phyloP scores from a whole-genome alignment of 768 basidiomycete genomes.

The Boletus rubropictus region DNA sequence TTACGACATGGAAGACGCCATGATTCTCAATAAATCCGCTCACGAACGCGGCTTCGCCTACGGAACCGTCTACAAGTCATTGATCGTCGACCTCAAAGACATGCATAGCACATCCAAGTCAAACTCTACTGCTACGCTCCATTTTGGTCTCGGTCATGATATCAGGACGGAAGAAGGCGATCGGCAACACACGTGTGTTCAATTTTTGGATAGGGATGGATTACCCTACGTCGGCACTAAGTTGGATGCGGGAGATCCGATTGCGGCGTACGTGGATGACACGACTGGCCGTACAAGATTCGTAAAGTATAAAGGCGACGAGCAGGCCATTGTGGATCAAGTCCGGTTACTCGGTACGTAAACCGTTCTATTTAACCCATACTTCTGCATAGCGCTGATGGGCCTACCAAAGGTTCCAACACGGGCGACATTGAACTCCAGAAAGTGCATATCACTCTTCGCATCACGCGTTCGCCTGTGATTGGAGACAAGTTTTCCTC shows the following conservation, averaged over 20 bases:
- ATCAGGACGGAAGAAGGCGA: constrained; percentile 50
- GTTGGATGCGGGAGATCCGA: constrained; percentile 66
- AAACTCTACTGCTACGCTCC: constrained; percentile 57
- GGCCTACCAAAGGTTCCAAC: constrained; percentile 65
- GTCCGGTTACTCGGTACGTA: constrained; percentile 80
- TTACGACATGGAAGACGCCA: constrained; percentile 99
- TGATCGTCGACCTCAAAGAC: constrained; percentile 85
- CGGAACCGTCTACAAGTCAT: constrained; percentile 93
- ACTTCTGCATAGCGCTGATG: background rate
- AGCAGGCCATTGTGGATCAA: constrained; percentile 81
- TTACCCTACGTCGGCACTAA: constrained; percentile 72
- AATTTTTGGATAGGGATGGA: constrained; percentile 76
- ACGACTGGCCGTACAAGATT: constrained; percentile 75
- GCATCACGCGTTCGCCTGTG: constrained; percentile 90
- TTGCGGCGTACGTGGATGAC: constrained; percentile 87
- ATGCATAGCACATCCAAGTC: constrained; percentile 61
- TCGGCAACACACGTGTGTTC: constrained; percentile 37
- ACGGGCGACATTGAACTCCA: constrained; percentile 82
- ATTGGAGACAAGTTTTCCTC: constrained; percentile 99
- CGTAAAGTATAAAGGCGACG: constrained; percentile 96
- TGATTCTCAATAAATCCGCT: constrained; percentile 98
- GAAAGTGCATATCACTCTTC: constrained; percentile 88
- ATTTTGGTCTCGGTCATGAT: constrained; percentile 85
- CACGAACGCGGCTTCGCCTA: constrained; percentile 98
- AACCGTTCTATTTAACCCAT: background rate